A percentile compares a stretch with the other conserved stretches of the same genome.
Conservation (phyloP, 1,284 basidiomycete genomes). For the Fomitopsis pinicola region DNA sequence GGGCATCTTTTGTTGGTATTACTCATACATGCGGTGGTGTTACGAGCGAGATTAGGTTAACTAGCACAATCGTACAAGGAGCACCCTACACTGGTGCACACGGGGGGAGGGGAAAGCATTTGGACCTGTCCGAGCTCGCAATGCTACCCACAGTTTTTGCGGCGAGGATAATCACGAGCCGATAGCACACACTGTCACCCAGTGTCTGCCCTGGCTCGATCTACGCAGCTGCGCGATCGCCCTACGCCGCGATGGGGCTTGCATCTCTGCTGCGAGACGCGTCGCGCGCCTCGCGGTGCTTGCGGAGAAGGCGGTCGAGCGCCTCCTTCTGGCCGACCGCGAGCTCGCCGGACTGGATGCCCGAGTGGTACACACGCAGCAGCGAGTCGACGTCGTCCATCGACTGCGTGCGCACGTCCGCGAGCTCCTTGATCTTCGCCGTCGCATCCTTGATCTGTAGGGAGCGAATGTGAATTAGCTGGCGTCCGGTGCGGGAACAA, state of each 20-base stretch:
- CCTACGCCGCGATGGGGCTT: conserved; percentile 11
- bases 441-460: conserved; percentile 92
- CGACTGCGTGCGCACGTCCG: conserved; percentile 95
- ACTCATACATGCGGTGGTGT: neutral
- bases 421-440: conserved; percentile 98
- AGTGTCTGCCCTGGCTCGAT: neutral
- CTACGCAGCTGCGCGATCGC: neutral
- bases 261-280: conserved; percentile 17
- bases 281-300: conserved; percentile 50
- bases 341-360: conserved; percentile 83
- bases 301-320: conserved; percentile 75
- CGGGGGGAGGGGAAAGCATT: neutral
- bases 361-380: conserved; percentile 91
- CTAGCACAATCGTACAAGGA: neutral
- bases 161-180: neutral
- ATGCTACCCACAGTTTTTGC: neutral
- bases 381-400: conserved; percentile 99
- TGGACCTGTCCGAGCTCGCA: neutral
- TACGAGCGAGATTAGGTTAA: neutral
- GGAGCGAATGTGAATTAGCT: conserved; percentile 2
- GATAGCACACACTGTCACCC: neutral
- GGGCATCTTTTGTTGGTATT: neutral
- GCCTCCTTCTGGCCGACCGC: conserved; percentile 86
- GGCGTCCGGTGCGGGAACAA: neutral
- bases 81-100: neutral